Conservation (phyloP, 2,329 filamentous ascomycete genomes). For the Fusarium chuoi region DNA sequence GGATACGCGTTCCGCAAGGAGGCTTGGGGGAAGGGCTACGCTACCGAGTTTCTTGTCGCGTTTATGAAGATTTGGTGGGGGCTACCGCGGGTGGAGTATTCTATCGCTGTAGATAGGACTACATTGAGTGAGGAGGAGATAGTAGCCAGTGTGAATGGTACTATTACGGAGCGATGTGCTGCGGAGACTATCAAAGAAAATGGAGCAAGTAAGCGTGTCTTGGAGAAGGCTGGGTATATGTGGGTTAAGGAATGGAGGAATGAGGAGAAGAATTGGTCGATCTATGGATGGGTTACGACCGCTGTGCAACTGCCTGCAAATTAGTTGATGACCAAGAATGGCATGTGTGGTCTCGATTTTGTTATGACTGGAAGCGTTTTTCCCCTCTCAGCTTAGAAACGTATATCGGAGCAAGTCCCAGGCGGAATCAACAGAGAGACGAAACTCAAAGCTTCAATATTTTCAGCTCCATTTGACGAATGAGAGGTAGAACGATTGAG, state of each 20-base stretch:
- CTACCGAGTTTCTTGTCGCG: neutral
- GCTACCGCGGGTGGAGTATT: neutral
- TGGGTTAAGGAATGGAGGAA: slow-evolving; percentile 4
- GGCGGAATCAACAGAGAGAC: too few species aligned
- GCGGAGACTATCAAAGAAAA: slow-evolving; percentile 5
- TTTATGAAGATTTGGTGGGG: slow-evolving; percentile 11
- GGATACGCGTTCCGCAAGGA: slow-evolving; percentile 12
- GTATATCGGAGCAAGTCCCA: too few species aligned
- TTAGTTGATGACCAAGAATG: neutral
- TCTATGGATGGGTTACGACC: slow-evolving; percentile 1
- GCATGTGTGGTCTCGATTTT: accelerated
- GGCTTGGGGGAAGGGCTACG: slow-evolving; percentile 12
- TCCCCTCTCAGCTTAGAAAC: too few species aligned
- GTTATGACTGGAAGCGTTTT: neutral
- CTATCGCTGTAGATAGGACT: neutral
- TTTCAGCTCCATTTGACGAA: too few species aligned
- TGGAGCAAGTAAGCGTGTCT: neutral
- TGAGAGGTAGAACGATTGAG: too few species aligned
- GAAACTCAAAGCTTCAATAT: too few species aligned
- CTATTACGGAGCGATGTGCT: neutral
- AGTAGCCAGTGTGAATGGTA: neutral
- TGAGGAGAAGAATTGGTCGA: slow-evolving; percentile 5
- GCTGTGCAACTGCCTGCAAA: neutral
- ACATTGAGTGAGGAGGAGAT: slow-evolving; percentile 4
- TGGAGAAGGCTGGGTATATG: neutral